These are phyloP conservation scores for Curvularia verruculosa DNA, from an alignment of 2,329 filamentous ascomycete genomes.

Conservation along the genomic window DNA sequence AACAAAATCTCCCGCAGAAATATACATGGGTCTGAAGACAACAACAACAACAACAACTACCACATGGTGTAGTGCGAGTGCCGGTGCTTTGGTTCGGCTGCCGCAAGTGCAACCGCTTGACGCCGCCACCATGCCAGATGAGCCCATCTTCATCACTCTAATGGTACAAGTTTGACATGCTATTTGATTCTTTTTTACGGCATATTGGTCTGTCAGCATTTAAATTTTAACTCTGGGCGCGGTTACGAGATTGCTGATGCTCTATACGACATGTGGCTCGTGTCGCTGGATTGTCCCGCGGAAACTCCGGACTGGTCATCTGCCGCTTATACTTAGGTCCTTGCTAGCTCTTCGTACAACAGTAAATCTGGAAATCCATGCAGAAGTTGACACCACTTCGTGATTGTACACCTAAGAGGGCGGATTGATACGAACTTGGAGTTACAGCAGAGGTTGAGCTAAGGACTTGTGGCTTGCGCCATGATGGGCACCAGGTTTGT, in stretches of 20 bases:
- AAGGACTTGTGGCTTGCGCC: background rate
- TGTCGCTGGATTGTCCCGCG: background rate
- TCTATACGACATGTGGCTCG: background rate
- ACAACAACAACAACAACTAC: too few species aligned
- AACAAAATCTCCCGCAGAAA: too few species aligned
- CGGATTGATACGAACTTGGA: background rate
- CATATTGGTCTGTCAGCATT: background rate
- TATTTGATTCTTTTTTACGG: background rate
- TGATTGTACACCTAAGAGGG: too few species aligned
- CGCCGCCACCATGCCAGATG: background rate
- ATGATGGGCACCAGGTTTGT: background rate
- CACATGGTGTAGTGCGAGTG: too few species aligned
- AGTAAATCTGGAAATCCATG: background rate
- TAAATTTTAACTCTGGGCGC: background rate
- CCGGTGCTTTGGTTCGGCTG: too few species aligned
- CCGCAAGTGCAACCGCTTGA: too few species aligned
- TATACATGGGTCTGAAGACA: too few species aligned
- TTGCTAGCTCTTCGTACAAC: background rate
- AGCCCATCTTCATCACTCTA: background rate
- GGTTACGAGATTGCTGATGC: background rate
- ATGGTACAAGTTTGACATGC: background rate
- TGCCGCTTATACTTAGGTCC: background rate
- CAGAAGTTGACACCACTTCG: background rate
- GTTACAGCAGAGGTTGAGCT: background rate
- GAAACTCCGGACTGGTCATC: background rate